phyloP scores from a whole-genome alignment of 2,329 filamentous ascomycete genomes.

The Colletotrichum endophyticum region DNA sequence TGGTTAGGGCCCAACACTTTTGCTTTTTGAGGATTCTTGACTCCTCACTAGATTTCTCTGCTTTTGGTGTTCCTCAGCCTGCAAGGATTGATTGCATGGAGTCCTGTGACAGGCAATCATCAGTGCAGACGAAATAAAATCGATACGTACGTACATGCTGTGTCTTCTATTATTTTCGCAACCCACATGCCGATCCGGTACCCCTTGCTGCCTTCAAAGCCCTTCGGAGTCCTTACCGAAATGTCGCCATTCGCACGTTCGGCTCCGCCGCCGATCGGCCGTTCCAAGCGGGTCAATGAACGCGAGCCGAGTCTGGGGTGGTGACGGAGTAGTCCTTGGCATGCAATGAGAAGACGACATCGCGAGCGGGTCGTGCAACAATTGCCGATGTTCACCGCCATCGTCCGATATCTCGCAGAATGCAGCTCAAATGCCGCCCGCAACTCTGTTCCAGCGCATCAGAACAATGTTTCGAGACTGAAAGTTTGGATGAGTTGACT shows the following conservation, averaged over 20 bases:
- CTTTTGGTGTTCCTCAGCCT: not conserved
- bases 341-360: not conserved
- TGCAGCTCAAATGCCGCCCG: not conserved
- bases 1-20: constrained; percentile 2
- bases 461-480: not conserved
- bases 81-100: not conserved
- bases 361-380: not conserved
- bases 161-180: not conserved
- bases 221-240: not conserved
- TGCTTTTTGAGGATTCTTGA: not conserved
- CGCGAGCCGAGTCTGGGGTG: not conserved
- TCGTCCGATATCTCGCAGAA: not conserved
- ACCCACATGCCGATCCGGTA: not conserved
- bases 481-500: not conserved
- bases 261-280: not conserved
- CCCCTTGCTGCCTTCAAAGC: not conserved
- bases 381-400: not conserved
- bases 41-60: not conserved
- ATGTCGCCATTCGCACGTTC: not conserved
- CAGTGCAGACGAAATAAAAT: not conserved
- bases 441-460: not conserved
- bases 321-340: not conserved
- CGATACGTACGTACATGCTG: not conserved
- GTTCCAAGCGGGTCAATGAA: not conserved
- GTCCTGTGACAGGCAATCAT: not conserved